phyloP scores from a whole-genome alignment of 371 early-diverging fungal species.

The Encephalitozoon cuniculi region DNA sequence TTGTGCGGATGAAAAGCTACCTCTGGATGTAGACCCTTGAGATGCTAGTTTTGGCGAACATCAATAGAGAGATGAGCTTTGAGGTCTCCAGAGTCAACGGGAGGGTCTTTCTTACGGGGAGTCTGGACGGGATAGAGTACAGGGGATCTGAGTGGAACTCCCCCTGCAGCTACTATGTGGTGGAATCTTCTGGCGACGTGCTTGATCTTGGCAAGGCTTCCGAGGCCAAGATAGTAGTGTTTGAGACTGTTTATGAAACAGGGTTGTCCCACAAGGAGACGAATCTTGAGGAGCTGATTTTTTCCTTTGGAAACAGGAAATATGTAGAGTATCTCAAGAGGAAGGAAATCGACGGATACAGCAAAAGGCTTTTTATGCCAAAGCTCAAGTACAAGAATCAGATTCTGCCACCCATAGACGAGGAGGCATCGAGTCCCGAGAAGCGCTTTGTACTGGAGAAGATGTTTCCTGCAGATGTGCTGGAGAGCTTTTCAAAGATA shows the following conservation, averaged over 20 bases:
- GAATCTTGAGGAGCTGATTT: neutral
- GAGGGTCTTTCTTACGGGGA: neutral
- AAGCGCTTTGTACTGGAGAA: constrained; percentile 17
- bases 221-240: neutral
- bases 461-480: constrained; percentile 8
- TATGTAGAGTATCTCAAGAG: neutral
- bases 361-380: neutral
- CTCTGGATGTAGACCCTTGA: neutral
- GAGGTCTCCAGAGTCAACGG: constrained; percentile 6
- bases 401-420: constrained; percentile 7
- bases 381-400: neutral
- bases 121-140: constrained; percentile 5
- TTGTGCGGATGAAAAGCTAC: neutral
- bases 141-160: neutral
- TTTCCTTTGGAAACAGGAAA: constrained; percentile 35
- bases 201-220: neutral
- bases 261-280: neutral
- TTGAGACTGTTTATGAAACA: constrained; percentile 18
- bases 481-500: neutral
- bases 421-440: neutral
- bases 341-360: constrained; percentile 2
- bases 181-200: neutral
- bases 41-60: neutral
- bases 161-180: constrained; percentile 16
- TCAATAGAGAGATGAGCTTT: neutral